A percentile compares a stretch with the other conserved stretches of the same genome.
Evolutionary conservation across 2,329 filamentous ascomycete species (phyloP).

Genomic region (Botrytis aclada): DNA sequence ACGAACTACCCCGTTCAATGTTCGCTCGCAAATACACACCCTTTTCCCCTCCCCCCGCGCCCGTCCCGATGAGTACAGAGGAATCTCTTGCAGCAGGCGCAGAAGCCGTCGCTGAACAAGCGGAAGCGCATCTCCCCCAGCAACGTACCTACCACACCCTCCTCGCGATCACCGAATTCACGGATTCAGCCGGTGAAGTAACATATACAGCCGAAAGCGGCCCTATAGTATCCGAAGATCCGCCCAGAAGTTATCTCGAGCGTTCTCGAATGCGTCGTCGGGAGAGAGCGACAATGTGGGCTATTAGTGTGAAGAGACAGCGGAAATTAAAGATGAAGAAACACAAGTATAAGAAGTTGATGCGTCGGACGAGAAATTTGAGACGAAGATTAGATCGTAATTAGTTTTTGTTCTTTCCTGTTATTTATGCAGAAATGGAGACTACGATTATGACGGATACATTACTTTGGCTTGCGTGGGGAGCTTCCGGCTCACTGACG

Average conservation of each 20-base stretch:
- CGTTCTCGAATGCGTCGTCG: constrained; percentile 61
- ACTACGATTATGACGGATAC: neutral
- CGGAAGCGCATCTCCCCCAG: constrained; percentile 43
- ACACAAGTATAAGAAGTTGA: constrained; percentile 99
- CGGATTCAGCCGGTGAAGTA: constrained; percentile 56
- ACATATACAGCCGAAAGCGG: constrained; percentile 61
- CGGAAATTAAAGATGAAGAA: constrained; percentile 99
- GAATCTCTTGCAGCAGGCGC: constrained; percentile 40
- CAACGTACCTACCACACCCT: constrained; percentile 61
- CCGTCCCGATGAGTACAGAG: constrained; percentile 54
- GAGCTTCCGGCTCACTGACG: neutral
- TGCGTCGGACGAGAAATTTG: constrained; percentile 84
- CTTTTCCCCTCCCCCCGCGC: constrained; percentile 81
- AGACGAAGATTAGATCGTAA: constrained; percentile 61
- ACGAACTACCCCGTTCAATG: constrained; percentile 62
- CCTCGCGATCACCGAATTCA: constrained; percentile 65
- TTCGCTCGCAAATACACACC: constrained; percentile 67
- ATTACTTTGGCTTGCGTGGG: neutral
- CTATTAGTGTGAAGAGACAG: constrained; percentile 89
- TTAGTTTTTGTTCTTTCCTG: constrained; percentile 30
- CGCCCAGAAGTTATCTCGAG: constrained; percentile 58
- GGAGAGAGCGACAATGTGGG: constrained; percentile 59
- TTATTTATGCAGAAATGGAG: neutral
- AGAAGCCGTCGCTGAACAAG: constrained; percentile 36
- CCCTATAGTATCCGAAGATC: constrained; percentile 49